Base-by-base conservation (phyloP, 1,139 yeast genomes). In the Debaryomycetaceae sp. region DNA sequence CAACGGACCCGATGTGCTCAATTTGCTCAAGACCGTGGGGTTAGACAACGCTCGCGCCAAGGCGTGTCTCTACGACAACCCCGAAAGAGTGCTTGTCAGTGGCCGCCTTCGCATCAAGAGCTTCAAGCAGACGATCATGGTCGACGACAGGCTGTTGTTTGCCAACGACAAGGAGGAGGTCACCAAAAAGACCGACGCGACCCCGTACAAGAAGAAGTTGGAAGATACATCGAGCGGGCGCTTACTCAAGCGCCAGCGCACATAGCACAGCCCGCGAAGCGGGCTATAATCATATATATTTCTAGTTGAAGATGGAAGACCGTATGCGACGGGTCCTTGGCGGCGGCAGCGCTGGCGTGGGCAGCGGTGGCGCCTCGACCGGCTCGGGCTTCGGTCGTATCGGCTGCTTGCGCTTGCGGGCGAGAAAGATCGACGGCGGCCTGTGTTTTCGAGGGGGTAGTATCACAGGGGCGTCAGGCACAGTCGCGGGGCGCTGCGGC, bases 61-160 rank as follows among this genome's bases (percentile, higher is more conserved):
- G 26, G 71, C 71, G 25, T 73, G 84, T 18, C 65, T 83, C 34
- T 68, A 71, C 12, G 72, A 69, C 27, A 72, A 72, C 42, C 76
- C 94, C 0, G 74, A 76, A 28, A 61, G 70, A 22, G 93, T 73
- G 0, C 61, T 86, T 35, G 60, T 83, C 23, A 81, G 72, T 44
- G 95, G 95, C 1, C 65, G 85, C 42, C 60, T 88, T 41, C 68
- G 96, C 39, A 60, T 71, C 18, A 74, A 75, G 45, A 76, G 88
- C 38, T 79, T 78, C 48, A 82, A 82, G 43, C 91, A 83, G 49
- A 73, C 82, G 0, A 61, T 82, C 5, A 63, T 63, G 28, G 53
- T 73, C 2, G 69, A 65, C 29, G 48, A 45, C 20, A 55, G 44
- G 35, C 47, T 37, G 2, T 43, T 47, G 32, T 39, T 28, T 16